A percentile compares a stretch with the other conserved stretches of the same genome.
These are phyloP conservation scores for Apophysomyces elegans DNA, from an alignment of 371 early-diverging fungal species.

Conservation along the genomic window DNA sequence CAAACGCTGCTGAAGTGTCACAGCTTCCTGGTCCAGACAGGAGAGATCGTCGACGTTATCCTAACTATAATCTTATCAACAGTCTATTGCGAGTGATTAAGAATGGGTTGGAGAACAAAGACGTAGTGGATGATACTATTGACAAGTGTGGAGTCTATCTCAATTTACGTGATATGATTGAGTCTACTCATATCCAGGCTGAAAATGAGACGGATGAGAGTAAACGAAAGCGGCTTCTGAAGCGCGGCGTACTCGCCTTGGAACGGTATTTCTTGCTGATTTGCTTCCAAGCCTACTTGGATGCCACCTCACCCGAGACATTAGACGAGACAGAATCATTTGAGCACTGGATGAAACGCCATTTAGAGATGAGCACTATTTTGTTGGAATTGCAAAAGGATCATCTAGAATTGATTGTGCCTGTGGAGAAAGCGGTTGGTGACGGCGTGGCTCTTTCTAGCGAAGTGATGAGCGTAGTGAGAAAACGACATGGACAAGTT, in stretches of 20 bases:
- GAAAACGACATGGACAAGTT: slow-evolving; percentile 62
- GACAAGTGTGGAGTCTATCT: slow-evolving; percentile 55
- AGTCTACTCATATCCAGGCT: slow-evolving; percentile 53
- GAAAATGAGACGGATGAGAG: slow-evolving; percentile 46
- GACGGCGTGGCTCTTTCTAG: slow-evolving; percentile 70
- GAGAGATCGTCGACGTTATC: slow-evolving; percentile 22
- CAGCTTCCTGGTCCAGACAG: neutral
- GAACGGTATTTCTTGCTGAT: slow-evolving; percentile 70
- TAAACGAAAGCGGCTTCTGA: slow-evolving; percentile 36
- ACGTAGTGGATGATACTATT: slow-evolving; percentile 61
- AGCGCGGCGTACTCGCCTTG: slow-evolving; percentile 49
- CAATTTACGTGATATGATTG: slow-evolving; percentile 61
- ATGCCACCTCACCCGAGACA: slow-evolving; percentile 40
- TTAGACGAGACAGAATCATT: slow-evolving; percentile 57
- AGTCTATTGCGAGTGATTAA: slow-evolving; percentile 68
- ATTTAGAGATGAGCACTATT: slow-evolving; percentile 65
- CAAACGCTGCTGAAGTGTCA: slow-evolving; percentile 15
- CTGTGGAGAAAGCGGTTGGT: slow-evolving; percentile 61
- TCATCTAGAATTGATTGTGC: slow-evolving; percentile 44
- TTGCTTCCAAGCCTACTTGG: slow-evolving; percentile 65
- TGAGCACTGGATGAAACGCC: slow-evolving; percentile 62
- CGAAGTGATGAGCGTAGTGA: slow-evolving; percentile 69
- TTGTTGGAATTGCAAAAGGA: slow-evolving; percentile 51
- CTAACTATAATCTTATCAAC: slow-evolving; percentile 69
- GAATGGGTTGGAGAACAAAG: slow-evolving; percentile 66